Evolutionary conservation across 2,329 filamentous ascomycete species (phyloP).

Genomic region (Xylariaceae sp.): DNA sequence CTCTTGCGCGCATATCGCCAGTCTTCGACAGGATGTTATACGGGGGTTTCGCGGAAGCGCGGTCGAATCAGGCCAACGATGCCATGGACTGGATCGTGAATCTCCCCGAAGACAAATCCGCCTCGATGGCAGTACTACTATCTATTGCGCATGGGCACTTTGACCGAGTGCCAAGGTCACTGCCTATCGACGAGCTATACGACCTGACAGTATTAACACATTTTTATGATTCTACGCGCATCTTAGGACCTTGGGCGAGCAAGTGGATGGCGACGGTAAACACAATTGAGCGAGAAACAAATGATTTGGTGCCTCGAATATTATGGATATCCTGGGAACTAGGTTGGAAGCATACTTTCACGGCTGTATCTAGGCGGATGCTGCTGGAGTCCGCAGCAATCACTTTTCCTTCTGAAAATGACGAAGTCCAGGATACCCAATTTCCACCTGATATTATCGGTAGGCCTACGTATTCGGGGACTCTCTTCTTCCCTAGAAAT

Average conservation of each 20-base stretch:
- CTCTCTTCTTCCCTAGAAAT: not conserved
- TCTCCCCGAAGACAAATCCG: conserved; percentile 10
- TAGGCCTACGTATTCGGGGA: conserved; percentile 8
- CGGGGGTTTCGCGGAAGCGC: conserved; percentile 11
- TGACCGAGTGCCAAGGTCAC: not conserved
- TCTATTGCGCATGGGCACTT: conserved; percentile 6
- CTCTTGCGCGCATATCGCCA: conserved; percentile 10
- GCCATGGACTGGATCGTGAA: conserved; percentile 7
- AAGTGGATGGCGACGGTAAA: conserved; percentile 2
- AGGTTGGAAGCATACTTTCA: conserved; percentile 30
- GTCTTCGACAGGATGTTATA: conserved; percentile 19
- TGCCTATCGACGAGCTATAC: conserved; percentile 3
- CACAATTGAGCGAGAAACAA: not conserved
- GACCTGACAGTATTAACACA: conserved; percentile 2
- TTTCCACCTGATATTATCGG: conserved; percentile 28
- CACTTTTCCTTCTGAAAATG: conserved; percentile 9
- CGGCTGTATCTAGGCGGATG: conserved; percentile 26
- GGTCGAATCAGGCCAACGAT: not conserved
- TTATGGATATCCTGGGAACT: conserved; percentile 40
- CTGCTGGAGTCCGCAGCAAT: conserved; percentile 23
- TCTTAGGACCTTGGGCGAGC: conserved; percentile 3
- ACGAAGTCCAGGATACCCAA: conserved; percentile 3
- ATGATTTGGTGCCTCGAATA: conserved; percentile 24
- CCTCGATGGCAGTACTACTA: conserved; percentile 4
- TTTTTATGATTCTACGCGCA: conserved; percentile 4